Evolutionary conservation across 2,329 filamentous ascomycete genomes (phyloP).

Genomic region (Paraconiothyrium brasiliense): DNA sequence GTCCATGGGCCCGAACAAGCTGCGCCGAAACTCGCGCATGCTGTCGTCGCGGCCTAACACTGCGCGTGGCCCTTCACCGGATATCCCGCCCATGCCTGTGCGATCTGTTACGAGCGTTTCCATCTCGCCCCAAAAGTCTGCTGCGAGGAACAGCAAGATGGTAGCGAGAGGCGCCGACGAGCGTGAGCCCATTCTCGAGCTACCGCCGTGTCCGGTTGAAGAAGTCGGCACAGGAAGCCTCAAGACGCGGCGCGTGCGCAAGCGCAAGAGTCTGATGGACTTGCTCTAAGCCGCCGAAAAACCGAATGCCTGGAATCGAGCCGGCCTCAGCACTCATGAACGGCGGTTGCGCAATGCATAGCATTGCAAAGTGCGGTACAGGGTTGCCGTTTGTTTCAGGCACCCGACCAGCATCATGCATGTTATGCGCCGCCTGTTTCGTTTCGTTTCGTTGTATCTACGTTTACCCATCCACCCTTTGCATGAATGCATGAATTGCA

Average conservation of each 20-base stretch:
- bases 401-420: constrained; percentile 12
- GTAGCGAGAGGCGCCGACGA: constrained; percentile 48
- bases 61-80: constrained; percentile 33
- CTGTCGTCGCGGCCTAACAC: constrained; percentile 31
- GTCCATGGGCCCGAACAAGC: constrained; percentile 29
- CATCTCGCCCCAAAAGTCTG: constrained; percentile 21
- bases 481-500: constrained; percentile 4
- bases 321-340: not conserved
- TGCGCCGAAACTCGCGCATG: constrained; percentile 44
- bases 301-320: not conserved
- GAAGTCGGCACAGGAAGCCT: constrained; percentile 27
- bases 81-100: constrained; percentile 32
- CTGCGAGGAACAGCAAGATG: constrained; percentile 30
- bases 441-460: constrained; percentile 17
- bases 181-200: constrained; percentile 43
- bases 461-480: not conserved
- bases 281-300: constrained; percentile 33
- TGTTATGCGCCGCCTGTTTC: constrained; percentile 11
- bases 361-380: not conserved
- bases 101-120: constrained; percentile 17
- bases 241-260: constrained; percentile 42
- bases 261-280: constrained; percentile 51
- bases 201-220: constrained; percentile 44
- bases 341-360: constrained; percentile 3
- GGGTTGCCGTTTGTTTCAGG: constrained; percentile 8